Conservation (phyloP, 495 filamentous ascomycete species). For the Articulospora tetracladia region DNA sequence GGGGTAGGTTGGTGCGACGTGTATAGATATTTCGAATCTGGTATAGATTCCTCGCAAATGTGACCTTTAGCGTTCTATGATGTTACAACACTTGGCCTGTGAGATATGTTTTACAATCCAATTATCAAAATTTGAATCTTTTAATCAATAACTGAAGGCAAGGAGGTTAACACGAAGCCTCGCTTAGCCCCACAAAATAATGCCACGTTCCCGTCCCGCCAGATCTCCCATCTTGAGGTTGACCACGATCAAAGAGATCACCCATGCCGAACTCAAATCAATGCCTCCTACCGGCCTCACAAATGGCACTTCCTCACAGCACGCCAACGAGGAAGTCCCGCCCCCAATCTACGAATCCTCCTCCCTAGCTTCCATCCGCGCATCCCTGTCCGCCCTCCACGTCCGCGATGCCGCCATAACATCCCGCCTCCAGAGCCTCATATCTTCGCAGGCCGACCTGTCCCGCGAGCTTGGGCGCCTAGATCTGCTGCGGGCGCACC, state of each 20-base stretch:
- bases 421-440: conserved; percentile 65
- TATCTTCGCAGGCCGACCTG: conserved; percentile 78
- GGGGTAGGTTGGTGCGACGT: neutral
- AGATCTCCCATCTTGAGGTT: neutral
- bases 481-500: conserved; percentile 81
- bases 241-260: neutral
- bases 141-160: neutral
- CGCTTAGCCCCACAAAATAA: conserved; percentile 4
- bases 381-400: conserved; percentile 68
- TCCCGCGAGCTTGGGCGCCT: conserved; percentile 80
- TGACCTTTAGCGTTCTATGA: neutral
- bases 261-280: conserved; percentile 23
- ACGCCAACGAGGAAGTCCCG: neutral
- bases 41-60: no score
- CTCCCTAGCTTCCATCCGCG: conserved; percentile 72
- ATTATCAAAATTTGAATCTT: neutral
- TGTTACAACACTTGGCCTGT: neutral
- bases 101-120: neutral
- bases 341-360: conserved; percentile 61
- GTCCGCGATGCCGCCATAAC: conserved; percentile 73
- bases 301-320: conserved; percentile 19
- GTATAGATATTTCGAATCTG: no score
- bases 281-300: conserved; percentile 27
- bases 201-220: neutral
- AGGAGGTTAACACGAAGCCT: neutral